Conservation (phyloP, 768 basidiomycete species). For the Mycena metata region DNA sequence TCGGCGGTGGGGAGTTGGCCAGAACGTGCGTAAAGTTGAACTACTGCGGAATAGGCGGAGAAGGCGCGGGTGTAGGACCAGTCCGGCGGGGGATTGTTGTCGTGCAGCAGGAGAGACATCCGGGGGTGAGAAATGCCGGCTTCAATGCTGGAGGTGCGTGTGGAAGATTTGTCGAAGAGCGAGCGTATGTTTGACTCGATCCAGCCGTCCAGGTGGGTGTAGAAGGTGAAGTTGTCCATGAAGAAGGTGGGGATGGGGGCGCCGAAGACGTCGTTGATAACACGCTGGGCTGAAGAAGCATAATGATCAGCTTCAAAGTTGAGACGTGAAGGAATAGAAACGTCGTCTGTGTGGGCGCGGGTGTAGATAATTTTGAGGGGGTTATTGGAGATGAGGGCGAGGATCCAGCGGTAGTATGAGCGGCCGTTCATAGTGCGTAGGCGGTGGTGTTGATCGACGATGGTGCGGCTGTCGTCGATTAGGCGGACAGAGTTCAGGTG, state of each 20-base stretch:
- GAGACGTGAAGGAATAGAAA: slow-evolving; percentile 3
- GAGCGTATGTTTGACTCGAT: slow-evolving; percentile 21
- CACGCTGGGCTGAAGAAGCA: slow-evolving; percentile 21
- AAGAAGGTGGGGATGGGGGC: slow-evolving; percentile 34
- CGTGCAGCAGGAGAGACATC: background rate
- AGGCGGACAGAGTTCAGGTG: slow-evolving; percentile 43
- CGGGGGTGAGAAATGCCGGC: background rate
- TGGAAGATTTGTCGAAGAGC: background rate
- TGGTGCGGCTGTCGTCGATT: slow-evolving; percentile 36
- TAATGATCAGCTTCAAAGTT: slow-evolving; percentile 27
- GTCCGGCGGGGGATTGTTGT: slow-evolving; percentile 25
- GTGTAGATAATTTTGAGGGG: slow-evolving; percentile 5
- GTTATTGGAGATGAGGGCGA: background rate
- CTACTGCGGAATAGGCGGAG: slow-evolving; percentile 39
- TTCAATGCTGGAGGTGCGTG: background rate
- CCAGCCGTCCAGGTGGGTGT: slow-evolving; percentile 10
- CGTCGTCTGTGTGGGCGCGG: slow-evolving; percentile 7
- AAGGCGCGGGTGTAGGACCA: slow-evolving; percentile 36
- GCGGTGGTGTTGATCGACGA: slow-evolving; percentile 21
- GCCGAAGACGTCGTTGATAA: background rate
- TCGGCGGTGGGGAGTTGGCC: slow-evolving; percentile 40
- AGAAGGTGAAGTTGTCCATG: slow-evolving; percentile 29
- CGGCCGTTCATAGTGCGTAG: slow-evolving; percentile 40
- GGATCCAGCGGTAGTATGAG: slow-evolving; percentile 44
- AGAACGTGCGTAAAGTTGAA: slow-evolving; percentile 41